A percentile compares a stretch with the other conserved stretches of the same genome.
Evolutionary conservation across 1,284 basidiomycete genomes (phyloP).

Genomic region (Ganoderma resinaceum): DNA sequence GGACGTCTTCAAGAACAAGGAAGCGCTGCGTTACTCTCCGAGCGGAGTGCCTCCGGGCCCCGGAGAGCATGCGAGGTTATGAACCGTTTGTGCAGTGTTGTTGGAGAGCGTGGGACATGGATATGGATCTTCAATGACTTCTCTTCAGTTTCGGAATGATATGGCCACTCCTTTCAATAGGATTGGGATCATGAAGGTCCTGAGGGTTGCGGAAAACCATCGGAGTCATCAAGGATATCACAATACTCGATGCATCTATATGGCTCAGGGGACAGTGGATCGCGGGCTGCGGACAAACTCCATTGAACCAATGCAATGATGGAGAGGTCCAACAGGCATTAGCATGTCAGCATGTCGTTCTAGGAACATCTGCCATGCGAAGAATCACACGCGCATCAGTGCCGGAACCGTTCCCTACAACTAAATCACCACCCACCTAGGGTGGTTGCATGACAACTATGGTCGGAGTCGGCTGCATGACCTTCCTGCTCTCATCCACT

Average conservation of each 20-base stretch:
- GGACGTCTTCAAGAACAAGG: constrained; percentile 46
- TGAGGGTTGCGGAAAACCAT: neutral
- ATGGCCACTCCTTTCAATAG: neutral
- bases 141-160: neutral
- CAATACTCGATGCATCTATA: neutral
- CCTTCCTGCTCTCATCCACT: neutral
- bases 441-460: neutral
- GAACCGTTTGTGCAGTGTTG: constrained; percentile 1
- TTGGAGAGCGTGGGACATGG: neutral
- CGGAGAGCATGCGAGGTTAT: constrained; percentile 50
- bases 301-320: no score
- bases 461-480: neutral
- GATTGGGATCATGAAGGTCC: neutral
- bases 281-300: neutral
- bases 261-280: neutral
- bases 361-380: neutral
- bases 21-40: constrained; percentile 46
- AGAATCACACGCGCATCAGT: neutral
- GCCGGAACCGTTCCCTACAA: neutral
- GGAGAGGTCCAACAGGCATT: no score
- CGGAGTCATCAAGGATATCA: neutral
- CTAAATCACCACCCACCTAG: neutral
- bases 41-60: constrained; percentile 45
- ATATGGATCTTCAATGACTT: neutral
- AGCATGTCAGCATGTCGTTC: neutral